Percentiles rank a stretch among this genome's conserved stretches.
Conservation (phyloP, 83 land plant species). For the Diphasiastrum complanatum region DNA sequence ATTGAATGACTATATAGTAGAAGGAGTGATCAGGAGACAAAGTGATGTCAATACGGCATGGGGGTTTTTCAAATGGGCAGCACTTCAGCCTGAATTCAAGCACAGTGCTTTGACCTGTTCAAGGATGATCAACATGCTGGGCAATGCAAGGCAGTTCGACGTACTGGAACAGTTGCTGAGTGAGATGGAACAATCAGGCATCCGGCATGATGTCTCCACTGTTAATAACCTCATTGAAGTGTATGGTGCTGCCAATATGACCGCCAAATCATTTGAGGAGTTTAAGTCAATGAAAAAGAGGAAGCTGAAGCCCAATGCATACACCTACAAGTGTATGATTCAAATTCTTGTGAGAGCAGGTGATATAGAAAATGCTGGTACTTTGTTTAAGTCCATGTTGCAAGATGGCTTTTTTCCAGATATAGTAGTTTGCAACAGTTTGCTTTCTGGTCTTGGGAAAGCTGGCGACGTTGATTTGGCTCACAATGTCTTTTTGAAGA, state of each 20-base stretch:
- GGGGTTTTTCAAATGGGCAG: neutral
- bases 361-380: slow-evolving; percentile 9
- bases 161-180: neutral
- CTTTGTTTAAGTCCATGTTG: slow-evolving; percentile 9
- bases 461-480: slow-evolving; percentile 20
- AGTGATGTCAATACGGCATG: neutral
- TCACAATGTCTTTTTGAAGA: slow-evolving; percentile 8
- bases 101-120: neutral
- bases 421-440: slow-evolving; percentile 12
- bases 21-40: neutral
- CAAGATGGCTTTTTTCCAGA: slow-evolving; percentile 12
- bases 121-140: slow-evolving; percentile 2
- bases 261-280: neutral
- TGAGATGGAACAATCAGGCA: neutral
- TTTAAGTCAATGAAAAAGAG: neutral
- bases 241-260: neutral
- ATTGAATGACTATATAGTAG: neutral
- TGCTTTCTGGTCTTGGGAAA: slow-evolving; percentile 16
- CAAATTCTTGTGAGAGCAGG: slow-evolving; percentile 18
- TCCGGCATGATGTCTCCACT: neutral
- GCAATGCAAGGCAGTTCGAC: neutral
- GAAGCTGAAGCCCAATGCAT: neutral
- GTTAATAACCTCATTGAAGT: neutral
- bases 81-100: neutral
- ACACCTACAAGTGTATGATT: neutral